Base-by-base conservation (phyloP, 1,139 yeast species). In the Magnusiomyces tetraspermus region DNA sequence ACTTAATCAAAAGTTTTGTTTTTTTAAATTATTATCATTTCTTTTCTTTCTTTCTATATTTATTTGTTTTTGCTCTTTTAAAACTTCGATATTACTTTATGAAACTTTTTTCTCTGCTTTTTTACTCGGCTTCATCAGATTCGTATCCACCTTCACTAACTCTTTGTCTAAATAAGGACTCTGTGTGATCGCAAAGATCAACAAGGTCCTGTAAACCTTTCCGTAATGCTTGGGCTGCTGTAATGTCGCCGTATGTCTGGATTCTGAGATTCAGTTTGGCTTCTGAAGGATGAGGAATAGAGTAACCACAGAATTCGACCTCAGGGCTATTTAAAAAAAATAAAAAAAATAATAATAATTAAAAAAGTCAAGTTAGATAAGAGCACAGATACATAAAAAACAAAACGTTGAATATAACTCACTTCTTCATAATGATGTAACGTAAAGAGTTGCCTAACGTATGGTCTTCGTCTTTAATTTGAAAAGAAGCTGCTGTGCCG, bases 241-340 rank as follows among this genome's bases (percentile, higher is more conserved):
- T 85, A 59, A 82, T 78, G 55, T 78, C 76, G 45, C 74, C 97
- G 65, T 89, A 90, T 1, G 98, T 94, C 71, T 92, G 98, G 59
- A 92, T 88, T 71, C 98, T 81, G 54, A 92, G 68, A 71, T 94
- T 89, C 71, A 92, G 73, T 62, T 86, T 85, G 57, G 88, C 79
- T 70, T 94, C 98, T 37, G 96, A 87, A 30, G 98, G 98, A 71
- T 92, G 98, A n/a, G 98, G 98, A 58, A 92, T 94, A 49, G 97
- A 87, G 72, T 92, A 92, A 55, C 98, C 98, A 66, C 97, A 92
- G 69, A 94, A 92, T 66, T 92, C 98, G 36, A 92, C 97, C 61
- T 89, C 95, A 41, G 97, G 96, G 71, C 73, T 68, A 48, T 21
- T 13, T 17, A 26, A 50, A 11, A 26, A n/a, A n/a, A 17, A 24